These are phyloP conservation scores for Paralagenidium karlingii DNA, from an alignment of 352 stramenopile species.

Conservation along the genomic window DNA sequence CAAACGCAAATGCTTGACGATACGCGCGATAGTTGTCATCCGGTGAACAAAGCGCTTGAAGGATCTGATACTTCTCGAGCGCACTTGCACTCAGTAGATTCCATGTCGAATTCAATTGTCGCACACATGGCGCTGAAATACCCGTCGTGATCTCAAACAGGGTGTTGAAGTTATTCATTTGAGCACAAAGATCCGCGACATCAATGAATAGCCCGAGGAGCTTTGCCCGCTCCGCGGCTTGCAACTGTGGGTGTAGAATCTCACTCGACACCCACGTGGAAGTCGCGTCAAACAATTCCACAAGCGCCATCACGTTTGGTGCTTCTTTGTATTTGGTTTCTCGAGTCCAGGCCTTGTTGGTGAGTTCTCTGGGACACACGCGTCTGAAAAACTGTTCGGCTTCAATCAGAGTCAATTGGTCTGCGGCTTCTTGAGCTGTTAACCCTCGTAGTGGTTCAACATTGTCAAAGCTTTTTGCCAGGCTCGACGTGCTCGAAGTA, in stretches of 20 bases:
- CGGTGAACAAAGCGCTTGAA: slow-evolving; percentile 67
- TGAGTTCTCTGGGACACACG: slow-evolving; percentile 62
- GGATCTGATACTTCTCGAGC: slow-evolving; percentile 68
- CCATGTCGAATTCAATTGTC: slow-evolving; percentile 77
- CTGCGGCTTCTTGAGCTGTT: slow-evolving; percentile 48
- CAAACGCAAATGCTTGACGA: slow-evolving; percentile 62
- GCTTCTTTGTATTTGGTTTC: slow-evolving; percentile 71
- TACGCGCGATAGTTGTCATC: slow-evolving; percentile 83
- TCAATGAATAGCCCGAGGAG: slow-evolving; percentile 80
- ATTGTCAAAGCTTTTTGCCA: slow-evolving; percentile 66
- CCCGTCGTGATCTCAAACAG: slow-evolving; percentile 73
- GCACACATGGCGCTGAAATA: slow-evolving; percentile 66
- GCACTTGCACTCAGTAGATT: slow-evolving; percentile 42
- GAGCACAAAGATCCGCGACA: slow-evolving; percentile 62
- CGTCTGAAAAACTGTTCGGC: slow-evolving; percentile 59
- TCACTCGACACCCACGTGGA: slow-evolving; percentile 82
- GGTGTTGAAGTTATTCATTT: slow-evolving; percentile 86
- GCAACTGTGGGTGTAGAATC: slow-evolving; percentile 73
- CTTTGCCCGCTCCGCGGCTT: slow-evolving; percentile 66
- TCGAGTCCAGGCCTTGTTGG: slow-evolving; percentile 79
- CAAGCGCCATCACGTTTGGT: slow-evolving; percentile 69
- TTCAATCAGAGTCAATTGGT: slow-evolving; percentile 75
- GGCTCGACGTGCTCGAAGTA: no score
- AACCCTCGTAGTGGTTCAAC: slow-evolving; percentile 54
- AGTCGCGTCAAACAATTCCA: slow-evolving; percentile 76